Percentiles rank a stretch among this genome's conserved stretches.
Conservation (phyloP, 257 asterid species). For the Solanum piurae region DNA sequence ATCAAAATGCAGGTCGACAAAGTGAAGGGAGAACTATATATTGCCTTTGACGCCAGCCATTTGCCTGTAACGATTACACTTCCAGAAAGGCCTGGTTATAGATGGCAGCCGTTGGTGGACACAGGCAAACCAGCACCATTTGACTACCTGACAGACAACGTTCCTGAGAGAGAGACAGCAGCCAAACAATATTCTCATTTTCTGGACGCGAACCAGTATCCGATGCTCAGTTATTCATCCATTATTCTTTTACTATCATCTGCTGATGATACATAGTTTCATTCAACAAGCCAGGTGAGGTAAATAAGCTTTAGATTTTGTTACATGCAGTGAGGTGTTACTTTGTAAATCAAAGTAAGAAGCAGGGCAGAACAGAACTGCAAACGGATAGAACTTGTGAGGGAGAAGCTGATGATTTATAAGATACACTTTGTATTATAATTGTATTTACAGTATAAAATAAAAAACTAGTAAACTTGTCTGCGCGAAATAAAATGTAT, state of each 20-base stretch:
- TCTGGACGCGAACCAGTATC: slow-evolving; percentile 71
- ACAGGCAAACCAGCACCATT: slow-evolving; percentile 76
- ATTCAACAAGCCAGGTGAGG: not conserved
- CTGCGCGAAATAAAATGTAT: too few relatives aligned
- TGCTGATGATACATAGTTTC: slow-evolving; percentile 1
- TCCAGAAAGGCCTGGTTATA: slow-evolving; percentile 75
- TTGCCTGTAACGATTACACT: slow-evolving; percentile 45
- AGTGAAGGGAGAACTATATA: slow-evolving; percentile 66
- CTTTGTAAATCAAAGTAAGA: not conserved
- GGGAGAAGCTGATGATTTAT: not conserved
- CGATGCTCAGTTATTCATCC: slow-evolving; percentile 87
- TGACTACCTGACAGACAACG: slow-evolving; percentile 51
- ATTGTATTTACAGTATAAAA: not conserved
- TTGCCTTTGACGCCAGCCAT: slow-evolving; percentile 78
- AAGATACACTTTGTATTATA: not conserved
- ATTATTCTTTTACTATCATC: slow-evolving; percentile 52
- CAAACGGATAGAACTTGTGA: not conserved
- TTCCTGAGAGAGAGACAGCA: slow-evolving; percentile 36
- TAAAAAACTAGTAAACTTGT: too few relatives aligned
- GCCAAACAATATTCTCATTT: slow-evolving; percentile 62
- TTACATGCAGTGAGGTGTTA: not conserved
- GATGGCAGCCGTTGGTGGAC: slow-evolving; percentile 87
- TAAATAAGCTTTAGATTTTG: not conserved
- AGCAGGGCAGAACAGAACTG: not conserved
- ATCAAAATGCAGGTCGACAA: slow-evolving; percentile 44